phyloP scores from a whole-genome alignment of 192 early-diverging fungal species.

The Coemansia sp. region DNA sequence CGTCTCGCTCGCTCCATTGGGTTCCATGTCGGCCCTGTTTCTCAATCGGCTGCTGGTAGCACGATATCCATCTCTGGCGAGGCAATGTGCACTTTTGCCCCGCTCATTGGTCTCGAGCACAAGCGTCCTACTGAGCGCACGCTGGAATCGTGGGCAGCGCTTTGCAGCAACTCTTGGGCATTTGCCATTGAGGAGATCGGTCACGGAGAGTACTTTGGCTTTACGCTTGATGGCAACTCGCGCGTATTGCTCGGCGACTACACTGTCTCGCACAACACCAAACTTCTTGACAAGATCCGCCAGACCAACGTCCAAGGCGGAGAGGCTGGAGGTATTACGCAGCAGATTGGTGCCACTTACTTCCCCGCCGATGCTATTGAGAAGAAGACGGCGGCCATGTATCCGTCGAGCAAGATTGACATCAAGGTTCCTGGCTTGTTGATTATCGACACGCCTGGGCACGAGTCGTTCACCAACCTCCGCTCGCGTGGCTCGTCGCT shows the following conservation, averaged over 20 bases:
- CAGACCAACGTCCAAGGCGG: conserved; percentile 99
- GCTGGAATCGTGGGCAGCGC: conserved; percentile 9
- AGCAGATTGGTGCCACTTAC: conserved; percentile 99
- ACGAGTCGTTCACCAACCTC: conserved; percentile 98
- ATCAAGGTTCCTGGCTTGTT: conserved; percentile 93
- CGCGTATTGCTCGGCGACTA: conserved; percentile 58
- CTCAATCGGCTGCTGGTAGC: neutral
- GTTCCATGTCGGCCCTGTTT: conserved; percentile 29
- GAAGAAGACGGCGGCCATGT: conserved; percentile 86
- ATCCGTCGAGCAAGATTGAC: conserved; percentile 61
- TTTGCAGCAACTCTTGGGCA: conserved; percentile 36
- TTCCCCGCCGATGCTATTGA: conserved; percentile 95
- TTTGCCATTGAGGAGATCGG: conserved; percentile 48
- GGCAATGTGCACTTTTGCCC: conserved; percentile 19
- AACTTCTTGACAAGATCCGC: conserved; percentile 98
- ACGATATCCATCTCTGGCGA: conserved; percentile 29
- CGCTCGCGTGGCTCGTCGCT: conserved; percentile 94
- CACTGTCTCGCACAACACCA: conserved; percentile 78
- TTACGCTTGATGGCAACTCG: conserved; percentile 62
- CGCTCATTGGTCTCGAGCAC: conserved; percentile 5
- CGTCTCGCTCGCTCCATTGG: conserved; percentile 42
- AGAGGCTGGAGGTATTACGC: conserved; percentile 99
- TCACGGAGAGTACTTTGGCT: conserved; percentile 59
- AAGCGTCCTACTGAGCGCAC: conserved; percentile 20
- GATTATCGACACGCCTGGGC: conserved; percentile 98